These are phyloP conservation scores for Patellifolia procumbens DNA, from an alignment of 179 eudicot species.

Conservation along the genomic window DNA sequence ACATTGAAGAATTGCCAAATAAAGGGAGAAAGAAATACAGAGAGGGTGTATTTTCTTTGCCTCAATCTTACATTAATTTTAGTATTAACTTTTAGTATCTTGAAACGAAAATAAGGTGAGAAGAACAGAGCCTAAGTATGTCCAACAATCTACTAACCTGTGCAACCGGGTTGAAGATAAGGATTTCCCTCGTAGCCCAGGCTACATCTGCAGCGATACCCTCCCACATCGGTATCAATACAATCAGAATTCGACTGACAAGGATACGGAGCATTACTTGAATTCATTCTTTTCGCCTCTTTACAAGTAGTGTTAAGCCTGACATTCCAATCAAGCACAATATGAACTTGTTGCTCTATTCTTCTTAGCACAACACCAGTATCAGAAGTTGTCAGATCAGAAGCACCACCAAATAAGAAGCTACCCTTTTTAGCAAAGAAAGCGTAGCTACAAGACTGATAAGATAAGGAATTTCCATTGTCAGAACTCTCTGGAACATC, in stretches of 20 bases:
- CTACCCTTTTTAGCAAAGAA: neutral
- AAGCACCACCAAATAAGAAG: neutral
- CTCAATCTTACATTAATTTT: too few relatives aligned
- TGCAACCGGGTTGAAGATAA: conserved; percentile 43
- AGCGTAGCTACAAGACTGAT: neutral
- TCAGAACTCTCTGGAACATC: too few relatives aligned
- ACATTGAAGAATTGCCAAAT: neutral
- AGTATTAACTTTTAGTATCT: too few relatives aligned
- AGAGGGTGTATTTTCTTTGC: neutral
- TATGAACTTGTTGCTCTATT: conserved; percentile 19
- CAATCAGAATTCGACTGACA: conserved; percentile 39
- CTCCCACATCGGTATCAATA: conserved; percentile 23
- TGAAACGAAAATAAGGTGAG: too few relatives aligned
- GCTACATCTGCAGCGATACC: conserved; percentile 48
- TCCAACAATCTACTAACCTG: conserved; percentile 4
- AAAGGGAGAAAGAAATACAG: neutral
- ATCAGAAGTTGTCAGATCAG: neutral
- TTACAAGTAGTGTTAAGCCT: neutral
- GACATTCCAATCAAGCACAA: conserved; percentile 49
- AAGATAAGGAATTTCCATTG: neutral
- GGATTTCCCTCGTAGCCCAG: conserved; percentile 51
- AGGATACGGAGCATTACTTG: neutral
- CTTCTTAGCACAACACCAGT: conserved; percentile 8
- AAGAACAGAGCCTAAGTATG: too few relatives aligned
- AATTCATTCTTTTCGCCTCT: neutral